Evolutionary conservation across 176 grass and related monocot species (phyloP), one percentile per base, ranked within the genome.

Genomic region (Dactylis glomerata): DNA sequence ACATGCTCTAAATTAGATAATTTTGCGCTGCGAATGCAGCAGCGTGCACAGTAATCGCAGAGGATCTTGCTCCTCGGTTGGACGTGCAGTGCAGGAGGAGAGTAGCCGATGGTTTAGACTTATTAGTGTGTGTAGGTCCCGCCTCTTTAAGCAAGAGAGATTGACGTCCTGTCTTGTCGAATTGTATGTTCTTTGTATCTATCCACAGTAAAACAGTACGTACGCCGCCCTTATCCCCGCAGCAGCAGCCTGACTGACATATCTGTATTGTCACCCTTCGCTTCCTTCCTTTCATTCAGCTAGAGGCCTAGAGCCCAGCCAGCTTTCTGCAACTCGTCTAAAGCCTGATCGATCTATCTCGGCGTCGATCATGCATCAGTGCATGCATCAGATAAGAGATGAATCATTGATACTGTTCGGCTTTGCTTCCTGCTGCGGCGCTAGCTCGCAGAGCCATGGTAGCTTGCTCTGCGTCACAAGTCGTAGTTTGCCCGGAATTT

Each of bases 141-240:
- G 20, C 19, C 17, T 19, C 3, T 59, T 24, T 23, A 40, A 41
- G 66, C 26, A 55, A 57, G 58, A 27, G 13, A 6, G 13, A 71
- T 11, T 3, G 38, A 44, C 13, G 37, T 13, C 68, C 20, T 20
- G 68, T 71, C 68, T 42, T 26, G 68, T 71, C 37, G 4, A 71
- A 22, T 20, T 24, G 37, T 70, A 70, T 70, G 26, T 71, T n/a
- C 68, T 71, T 37, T 44, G 68, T 71, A 71, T 71, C n/a, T 71
- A 26, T 71, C 68, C 68, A 71, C 68, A 71, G 68, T 72, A 45
- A 41, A 59, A 59, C 57, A 59, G 23, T 59, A 59, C 23, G n/a
- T 57, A 57, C 0, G 1, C 3, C 14, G 15, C 10, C 68, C 68
- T 71, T 44, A 70, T 42, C 67, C 7, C 67, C 67, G 50, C 13